Conservation (phyloP, 1,139 yeast species). For the Meyerozyma athensensis region DNA sequence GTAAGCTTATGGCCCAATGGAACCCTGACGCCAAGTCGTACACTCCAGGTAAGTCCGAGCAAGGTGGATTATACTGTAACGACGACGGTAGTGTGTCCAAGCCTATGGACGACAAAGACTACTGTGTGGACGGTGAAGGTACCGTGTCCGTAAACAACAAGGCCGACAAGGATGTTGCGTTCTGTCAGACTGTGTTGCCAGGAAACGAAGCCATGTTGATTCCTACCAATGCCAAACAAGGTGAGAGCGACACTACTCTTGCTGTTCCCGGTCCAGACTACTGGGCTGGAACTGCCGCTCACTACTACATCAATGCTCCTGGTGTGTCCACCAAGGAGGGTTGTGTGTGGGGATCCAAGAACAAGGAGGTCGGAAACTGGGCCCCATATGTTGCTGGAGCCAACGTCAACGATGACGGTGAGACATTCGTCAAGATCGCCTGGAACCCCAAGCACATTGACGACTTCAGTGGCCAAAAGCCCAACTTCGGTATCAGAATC, state of each 20-base stretch:
- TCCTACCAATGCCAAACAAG: constrained; percentile 61
- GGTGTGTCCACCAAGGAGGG: constrained; percentile 75
- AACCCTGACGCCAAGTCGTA: constrained; percentile 56
- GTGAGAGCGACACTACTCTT: constrained; percentile 38
- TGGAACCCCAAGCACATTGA: constrained; percentile 87
- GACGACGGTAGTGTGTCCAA: constrained; percentile 61
- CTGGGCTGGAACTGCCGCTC: constrained; percentile 78
- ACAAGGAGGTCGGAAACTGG: constrained; percentile 80
- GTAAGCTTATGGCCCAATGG: constrained; percentile 78
- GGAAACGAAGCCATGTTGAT: constrained; percentile 93
- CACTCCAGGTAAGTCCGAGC: constrained; percentile 63
- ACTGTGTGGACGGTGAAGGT: constrained; percentile 75
- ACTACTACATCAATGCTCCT: constrained; percentile 81
- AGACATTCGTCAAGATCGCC: constrained; percentile 77
- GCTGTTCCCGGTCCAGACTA: constrained; percentile 83
- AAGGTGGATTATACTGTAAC: constrained; percentile 81
- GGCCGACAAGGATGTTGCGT: constrained; percentile 57
- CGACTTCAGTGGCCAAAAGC: constrained; percentile 49
- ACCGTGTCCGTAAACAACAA: constrained; percentile 59
- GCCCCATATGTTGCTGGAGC: constrained; percentile 91
- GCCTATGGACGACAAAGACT: constrained; percentile 54
- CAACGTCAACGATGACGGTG: constrained; percentile 62
- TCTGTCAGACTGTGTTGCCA: constrained; percentile 90
- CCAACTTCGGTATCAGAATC: constrained; percentile 67
- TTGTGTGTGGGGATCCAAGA: constrained; percentile 76